Percentiles rank a stretch among this genome's conserved stretches.
Evolutionary conservation across 495 filamentous ascomycete species (phyloP).

Genomic region (Lasiosphaeria miniovina): DNA sequence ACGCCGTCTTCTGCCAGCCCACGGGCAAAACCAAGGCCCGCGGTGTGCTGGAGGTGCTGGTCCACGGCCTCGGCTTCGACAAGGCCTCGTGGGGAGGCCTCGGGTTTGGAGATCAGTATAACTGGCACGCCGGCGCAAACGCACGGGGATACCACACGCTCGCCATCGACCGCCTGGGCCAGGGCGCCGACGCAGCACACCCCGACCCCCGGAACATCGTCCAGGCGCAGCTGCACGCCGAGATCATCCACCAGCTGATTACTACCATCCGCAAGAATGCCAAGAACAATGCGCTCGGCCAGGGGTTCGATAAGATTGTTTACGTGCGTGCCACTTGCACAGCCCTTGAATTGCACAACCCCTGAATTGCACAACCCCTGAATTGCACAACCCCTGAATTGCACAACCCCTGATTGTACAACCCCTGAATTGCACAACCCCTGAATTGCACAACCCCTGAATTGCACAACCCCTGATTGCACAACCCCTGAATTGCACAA

Average conservation of each 20-base stretch:
- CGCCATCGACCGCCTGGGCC: slow-evolving; percentile 27
- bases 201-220: slow-evolving; percentile 12
- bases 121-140: slow-evolving; percentile 20
- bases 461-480: too few relatives aligned
- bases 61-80: slow-evolving; percentile 27
- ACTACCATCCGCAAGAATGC: not conserved
- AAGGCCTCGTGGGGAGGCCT: slow-evolving; percentile 18
- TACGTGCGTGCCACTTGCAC: not conserved
- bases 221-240: slow-evolving; percentile 14
- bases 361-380: too few relatives aligned
- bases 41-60: slow-evolving; percentile 19
- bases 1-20: slow-evolving; percentile 16
- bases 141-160: slow-evolving; percentile 20
- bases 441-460: too few relatives aligned
- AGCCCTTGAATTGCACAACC: too few relatives aligned
- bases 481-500: too few relatives aligned
- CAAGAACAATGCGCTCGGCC: not conserved
- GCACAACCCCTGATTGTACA: too few relatives aligned
- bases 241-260: slow-evolving; percentile 13
- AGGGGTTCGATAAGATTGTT: slow-evolving; percentile 2
- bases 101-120: slow-evolving; percentile 11
- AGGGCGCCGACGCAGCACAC: slow-evolving; percentile 8
- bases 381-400: too few relatives aligned
- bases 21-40: not conserved
- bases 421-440: too few relatives aligned